Conservation (phyloP, 352 stramenopile species). For the Nothophytophthora sp. region DNA sequence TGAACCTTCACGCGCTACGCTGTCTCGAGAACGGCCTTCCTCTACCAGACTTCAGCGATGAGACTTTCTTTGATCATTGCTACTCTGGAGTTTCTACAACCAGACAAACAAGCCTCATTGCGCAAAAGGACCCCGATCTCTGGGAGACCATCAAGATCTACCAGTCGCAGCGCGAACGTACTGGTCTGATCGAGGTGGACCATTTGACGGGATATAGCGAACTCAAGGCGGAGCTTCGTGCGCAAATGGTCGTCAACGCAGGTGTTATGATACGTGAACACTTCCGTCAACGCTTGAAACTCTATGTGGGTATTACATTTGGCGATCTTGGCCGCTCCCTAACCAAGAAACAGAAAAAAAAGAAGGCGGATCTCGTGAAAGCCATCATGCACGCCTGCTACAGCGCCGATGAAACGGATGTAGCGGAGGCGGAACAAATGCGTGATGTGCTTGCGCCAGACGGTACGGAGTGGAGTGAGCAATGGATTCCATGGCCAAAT, state of each 20-base stretch:
- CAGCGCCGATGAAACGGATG: conserved; percentile 1
- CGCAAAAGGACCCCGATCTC: conserved; percentile 4
- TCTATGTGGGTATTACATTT: conserved; percentile 2
- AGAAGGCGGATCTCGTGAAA: neutral
- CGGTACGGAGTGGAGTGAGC: conserved; percentile 5
- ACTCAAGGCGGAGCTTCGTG: neutral
- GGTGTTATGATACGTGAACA: too few relatives aligned
- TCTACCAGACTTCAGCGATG: too few relatives aligned
- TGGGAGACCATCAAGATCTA: conserved; percentile 16
- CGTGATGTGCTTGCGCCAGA: conserved; percentile 3
- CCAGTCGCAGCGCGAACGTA: neutral
- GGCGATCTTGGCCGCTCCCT: neutral
- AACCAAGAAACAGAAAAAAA: neutral
- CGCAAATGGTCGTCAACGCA: conserved; percentile 12
- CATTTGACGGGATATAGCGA: conserved; percentile 1
- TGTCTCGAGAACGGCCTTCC: conserved; percentile 5
- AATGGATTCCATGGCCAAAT: conserved; percentile 7
- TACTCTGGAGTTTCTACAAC: conserved; percentile 5
- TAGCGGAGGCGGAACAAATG: conserved; percentile 3
- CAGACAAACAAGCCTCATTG: neutral
- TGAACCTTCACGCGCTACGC: too few relatives aligned
- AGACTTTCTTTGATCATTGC: too few relatives aligned
- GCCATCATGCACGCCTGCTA: conserved; percentile 3
- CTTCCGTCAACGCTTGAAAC: conserved; percentile 2
- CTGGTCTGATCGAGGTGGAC: conserved; percentile 7